Evolutionary conservation across 2,329 filamentous ascomycete genomes (phyloP).

Genomic region (Fusarium vanettenii): DNA sequence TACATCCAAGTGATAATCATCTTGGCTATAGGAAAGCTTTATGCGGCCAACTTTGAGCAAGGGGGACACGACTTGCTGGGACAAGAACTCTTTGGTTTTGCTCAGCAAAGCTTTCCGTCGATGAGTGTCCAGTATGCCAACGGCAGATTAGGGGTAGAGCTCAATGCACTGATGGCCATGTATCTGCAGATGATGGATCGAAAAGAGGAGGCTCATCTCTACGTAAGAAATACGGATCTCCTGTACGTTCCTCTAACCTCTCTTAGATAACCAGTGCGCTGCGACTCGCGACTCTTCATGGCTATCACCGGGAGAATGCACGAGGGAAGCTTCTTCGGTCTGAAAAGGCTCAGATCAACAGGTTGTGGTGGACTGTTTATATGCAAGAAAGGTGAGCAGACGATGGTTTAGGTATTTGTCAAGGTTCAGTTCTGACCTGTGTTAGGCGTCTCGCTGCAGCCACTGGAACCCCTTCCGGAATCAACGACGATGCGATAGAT

Average conservation of each 20-base stretch:
- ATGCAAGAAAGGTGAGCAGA: constrained; percentile 11
- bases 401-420: not conserved
- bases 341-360: not conserved
- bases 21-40: not conserved
- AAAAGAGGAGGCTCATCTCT: not conserved
- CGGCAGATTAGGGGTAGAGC: not conserved
- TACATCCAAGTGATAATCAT: not conserved
- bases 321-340: not conserved
- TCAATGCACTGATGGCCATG: not conserved
- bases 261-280: not conserved
- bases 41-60: not conserved
- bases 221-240: not conserved
- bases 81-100: not conserved
- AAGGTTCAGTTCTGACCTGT: not conserved
- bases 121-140: not conserved
- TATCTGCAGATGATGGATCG: not conserved
- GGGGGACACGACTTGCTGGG: not conserved
- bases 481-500: constrained; percentile 7
- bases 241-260: not conserved
- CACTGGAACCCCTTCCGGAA: constrained; percentile 4
- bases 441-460: constrained; percentile 5
- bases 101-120: not conserved
- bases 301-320: not conserved
- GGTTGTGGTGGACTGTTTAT: not conserved
- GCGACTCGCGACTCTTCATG: not conserved